Conservation (phyloP, 345 rosid genomes). For the Corchorus capsularis region DNA sequence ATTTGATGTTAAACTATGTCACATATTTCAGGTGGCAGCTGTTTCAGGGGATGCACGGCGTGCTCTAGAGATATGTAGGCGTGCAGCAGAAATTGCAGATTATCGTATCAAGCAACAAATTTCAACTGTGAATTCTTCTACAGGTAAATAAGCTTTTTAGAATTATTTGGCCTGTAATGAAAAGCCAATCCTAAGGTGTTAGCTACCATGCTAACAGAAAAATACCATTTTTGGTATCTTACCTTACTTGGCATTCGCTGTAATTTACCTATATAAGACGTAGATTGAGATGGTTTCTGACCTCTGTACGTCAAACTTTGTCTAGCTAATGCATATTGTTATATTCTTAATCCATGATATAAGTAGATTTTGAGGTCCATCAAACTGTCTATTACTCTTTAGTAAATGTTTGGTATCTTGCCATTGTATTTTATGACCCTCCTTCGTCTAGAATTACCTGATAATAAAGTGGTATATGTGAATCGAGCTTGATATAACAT, state of each 20-base stretch:
- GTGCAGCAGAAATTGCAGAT: slow-evolving; percentile 94
- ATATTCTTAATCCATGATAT: not conserved
- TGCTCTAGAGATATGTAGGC: slow-evolving; percentile 94
- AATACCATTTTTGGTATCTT: not conserved
- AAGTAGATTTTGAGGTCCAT: not conserved
- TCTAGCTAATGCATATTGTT: not conserved
- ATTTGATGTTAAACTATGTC: slow-evolving; percentile 12
- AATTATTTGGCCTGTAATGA: not conserved
- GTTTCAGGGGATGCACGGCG: slow-evolving; percentile 98
- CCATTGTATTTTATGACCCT: not conserved
- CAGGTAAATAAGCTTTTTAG: slow-evolving; percentile 38
- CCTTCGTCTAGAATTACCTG: not conserved
- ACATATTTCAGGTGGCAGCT: slow-evolving; percentile 71
- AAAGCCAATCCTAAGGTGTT: not conserved
- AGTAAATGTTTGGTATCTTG: not conserved
- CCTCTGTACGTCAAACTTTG: not conserved
- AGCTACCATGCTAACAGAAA: not conserved
- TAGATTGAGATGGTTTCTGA: not conserved
- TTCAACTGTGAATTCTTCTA: slow-evolving; percentile 25
- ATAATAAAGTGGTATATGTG: not conserved
- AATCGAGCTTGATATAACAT: not conserved
- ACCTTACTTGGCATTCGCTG: not conserved
- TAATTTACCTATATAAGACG: not conserved
- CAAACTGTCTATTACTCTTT: not conserved
- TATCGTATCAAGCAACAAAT: slow-evolving; percentile 49